Evolutionary conservation across 495 filamentous ascomycete species (phyloP).

Genomic region (Cercophora samala): DNA sequence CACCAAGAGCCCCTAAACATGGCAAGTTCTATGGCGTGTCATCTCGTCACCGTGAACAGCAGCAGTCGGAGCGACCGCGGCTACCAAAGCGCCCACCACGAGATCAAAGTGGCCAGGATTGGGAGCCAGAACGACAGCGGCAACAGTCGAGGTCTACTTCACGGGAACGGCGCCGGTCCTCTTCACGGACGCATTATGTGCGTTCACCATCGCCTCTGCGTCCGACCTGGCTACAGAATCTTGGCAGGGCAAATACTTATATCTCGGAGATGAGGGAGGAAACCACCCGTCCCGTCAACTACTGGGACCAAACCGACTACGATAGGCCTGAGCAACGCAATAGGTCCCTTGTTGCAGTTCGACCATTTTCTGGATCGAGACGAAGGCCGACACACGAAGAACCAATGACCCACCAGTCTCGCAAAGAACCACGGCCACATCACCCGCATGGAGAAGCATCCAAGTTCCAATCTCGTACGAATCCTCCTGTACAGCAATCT

Average conservation of each 20-base stretch:
- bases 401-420: background rate
- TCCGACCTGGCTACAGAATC: background rate
- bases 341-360: background rate
- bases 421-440: background rate
- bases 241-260: background rate
- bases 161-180: background rate
- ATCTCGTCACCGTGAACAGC: background rate
- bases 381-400: background rate
- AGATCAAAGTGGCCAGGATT: background rate
- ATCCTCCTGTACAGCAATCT: background rate
- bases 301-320: background rate
- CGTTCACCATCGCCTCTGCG: background rate
- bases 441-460: background rate
- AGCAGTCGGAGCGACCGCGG: background rate
- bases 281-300: background rate
- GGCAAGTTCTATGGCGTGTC: background rate
- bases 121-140: background rate
- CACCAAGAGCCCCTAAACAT: background rate
- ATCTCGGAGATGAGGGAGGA: background rate
- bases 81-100: too few relatives aligned
- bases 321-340: background rate
- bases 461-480: background rate
- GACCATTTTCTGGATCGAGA: background rate
- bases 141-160: background rate
- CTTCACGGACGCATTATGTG: background rate